A percentile compares a stretch with the other conserved stretches of the same genome.
Conservation (phyloP, 257 asterid genomes). For the Solanum appendiculatum region DNA sequence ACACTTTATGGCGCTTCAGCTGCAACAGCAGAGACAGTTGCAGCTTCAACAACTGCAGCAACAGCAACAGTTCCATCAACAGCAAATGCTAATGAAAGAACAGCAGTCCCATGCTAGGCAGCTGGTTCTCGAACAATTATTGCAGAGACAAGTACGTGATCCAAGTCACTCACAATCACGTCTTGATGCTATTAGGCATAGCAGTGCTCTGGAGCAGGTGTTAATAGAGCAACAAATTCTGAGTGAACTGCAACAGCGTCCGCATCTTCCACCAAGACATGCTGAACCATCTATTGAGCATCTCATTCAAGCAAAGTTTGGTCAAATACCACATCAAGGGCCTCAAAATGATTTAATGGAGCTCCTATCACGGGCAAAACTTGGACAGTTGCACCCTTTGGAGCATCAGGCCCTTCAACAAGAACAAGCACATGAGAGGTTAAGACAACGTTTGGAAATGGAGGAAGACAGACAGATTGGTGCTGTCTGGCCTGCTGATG, state of each 20-base stretch:
- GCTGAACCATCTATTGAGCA: slow-evolving; percentile 78
- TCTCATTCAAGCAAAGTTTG: slow-evolving; percentile 67
- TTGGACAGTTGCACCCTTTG: slow-evolving; percentile 65
- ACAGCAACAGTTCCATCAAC: slow-evolving; percentile 64
- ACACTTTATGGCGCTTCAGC: slow-evolving; percentile 60
- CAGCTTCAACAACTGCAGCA: slow-evolving; percentile 40
- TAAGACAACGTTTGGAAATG: slow-evolving; percentile 79
- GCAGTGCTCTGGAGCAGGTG: slow-evolving; percentile 61
- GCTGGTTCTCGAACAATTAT: slow-evolving; percentile 61
- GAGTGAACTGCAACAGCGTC: slow-evolving; percentile 63
- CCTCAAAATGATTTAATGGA: slow-evolving; percentile 71
- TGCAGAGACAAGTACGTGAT: slow-evolving; percentile 72
- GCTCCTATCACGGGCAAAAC: slow-evolving; percentile 60
- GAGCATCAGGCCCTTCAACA: slow-evolving; percentile 80
- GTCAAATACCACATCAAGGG: slow-evolving; percentile 57
- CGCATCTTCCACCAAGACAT: slow-evolving; percentile 66
- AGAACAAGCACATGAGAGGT: slow-evolving; percentile 77
- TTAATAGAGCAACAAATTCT: slow-evolving; percentile 68
- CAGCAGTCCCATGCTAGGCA: slow-evolving; percentile 79
- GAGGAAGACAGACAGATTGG: slow-evolving; percentile 67
- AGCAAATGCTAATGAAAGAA: slow-evolving; percentile 71
- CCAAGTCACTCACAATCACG: slow-evolving; percentile 59
- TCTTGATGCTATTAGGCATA: slow-evolving; percentile 58
- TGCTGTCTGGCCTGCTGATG: slow-evolving; percentile 68
- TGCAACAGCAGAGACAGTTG: slow-evolving; percentile 63